Evolutionary conservation across 257 asterid species (phyloP).

Genomic region (Lithospermum erythrorhizon): DNA sequence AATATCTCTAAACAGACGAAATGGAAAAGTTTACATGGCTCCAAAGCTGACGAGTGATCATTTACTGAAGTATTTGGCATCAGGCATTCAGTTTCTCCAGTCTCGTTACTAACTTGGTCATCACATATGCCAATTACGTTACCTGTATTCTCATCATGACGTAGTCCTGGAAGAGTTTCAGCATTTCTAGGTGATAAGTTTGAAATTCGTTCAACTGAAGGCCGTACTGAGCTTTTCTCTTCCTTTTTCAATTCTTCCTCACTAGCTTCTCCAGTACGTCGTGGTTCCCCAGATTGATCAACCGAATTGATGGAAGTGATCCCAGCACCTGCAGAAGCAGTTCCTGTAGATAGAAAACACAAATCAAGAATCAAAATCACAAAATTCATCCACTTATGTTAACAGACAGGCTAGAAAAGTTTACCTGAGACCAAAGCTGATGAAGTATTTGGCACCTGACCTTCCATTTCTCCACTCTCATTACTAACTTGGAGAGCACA

Average conservation of each 20-base stretch:
- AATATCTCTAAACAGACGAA: too few species aligned
- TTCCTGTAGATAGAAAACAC: background rate
- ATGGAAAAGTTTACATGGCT: background rate
- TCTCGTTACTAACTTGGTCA: too few species aligned
- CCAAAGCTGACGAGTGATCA: background rate
- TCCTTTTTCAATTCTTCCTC: background rate
- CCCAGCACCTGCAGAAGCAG: conserved; percentile 13
- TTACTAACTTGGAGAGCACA: background rate
- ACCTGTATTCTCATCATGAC: too few species aligned
- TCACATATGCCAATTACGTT: too few species aligned
- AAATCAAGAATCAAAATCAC: background rate
- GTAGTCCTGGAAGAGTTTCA: background rate
- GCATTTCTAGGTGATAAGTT: background rate
- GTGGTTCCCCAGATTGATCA: background rate
- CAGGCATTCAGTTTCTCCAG: too few species aligned
- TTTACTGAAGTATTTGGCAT: too few species aligned
- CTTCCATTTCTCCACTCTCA: background rate
- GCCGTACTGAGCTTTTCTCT: background rate
- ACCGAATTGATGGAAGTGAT: conserved; percentile 9
- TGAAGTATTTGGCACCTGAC: background rate
- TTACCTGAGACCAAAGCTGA: conserved; percentile 1
- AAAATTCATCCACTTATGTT: too few species aligned
- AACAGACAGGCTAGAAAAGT: background rate
- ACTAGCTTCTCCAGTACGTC: background rate
- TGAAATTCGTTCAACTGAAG: too few species aligned